Evolutionary conservation across 1,284 basidiomycete genomes (phyloP).

Genomic region (Apiotrichum domesticum): DNA sequence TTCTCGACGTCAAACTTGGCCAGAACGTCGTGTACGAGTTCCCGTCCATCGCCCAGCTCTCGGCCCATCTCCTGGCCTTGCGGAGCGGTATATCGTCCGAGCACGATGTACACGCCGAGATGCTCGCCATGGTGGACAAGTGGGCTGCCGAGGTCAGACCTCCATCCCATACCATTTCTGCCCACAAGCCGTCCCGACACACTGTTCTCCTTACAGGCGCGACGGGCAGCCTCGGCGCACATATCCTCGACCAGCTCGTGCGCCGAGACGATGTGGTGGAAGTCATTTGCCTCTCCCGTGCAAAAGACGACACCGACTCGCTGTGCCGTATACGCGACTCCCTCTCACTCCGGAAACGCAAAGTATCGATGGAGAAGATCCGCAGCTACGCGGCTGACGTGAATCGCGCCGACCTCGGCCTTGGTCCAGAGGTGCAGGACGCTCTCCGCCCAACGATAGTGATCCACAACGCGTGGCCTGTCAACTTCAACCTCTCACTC

Average conservation of each 20-base stretch:
- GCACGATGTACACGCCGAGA: constrained; percentile 17
- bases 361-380: constrained; percentile 36
- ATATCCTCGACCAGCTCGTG: constrained; percentile 52
- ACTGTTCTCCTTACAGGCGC: constrained; percentile 53
- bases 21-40: constrained; percentile 49
- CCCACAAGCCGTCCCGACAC: constrained; percentile 1
- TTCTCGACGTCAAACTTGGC: constrained; percentile 44
- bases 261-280: constrained; percentile 40
- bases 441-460: constrained; percentile 36
- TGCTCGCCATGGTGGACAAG: constrained; percentile 50
- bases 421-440: constrained; percentile 30
- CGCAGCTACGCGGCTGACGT: constrained; percentile 51
- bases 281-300: constrained; percentile 54
- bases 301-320: constrained; percentile 32
- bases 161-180: neutral
- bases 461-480: constrained; percentile 51
- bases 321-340: constrained; percentile 30
- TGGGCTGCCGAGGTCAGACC: constrained; percentile 34
- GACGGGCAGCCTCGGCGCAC: constrained; percentile 59
- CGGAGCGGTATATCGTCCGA: constrained; percentile 22
- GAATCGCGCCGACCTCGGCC: constrained; percentile 48
- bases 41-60: constrained; percentile 35
- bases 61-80: constrained; percentile 32
- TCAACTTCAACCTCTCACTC: constrained; percentile 45
- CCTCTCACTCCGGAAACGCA: constrained; percentile 27